Evolutionary conservation across 83 land plant species (phyloP).

Genomic region (Picea mariana): DNA sequence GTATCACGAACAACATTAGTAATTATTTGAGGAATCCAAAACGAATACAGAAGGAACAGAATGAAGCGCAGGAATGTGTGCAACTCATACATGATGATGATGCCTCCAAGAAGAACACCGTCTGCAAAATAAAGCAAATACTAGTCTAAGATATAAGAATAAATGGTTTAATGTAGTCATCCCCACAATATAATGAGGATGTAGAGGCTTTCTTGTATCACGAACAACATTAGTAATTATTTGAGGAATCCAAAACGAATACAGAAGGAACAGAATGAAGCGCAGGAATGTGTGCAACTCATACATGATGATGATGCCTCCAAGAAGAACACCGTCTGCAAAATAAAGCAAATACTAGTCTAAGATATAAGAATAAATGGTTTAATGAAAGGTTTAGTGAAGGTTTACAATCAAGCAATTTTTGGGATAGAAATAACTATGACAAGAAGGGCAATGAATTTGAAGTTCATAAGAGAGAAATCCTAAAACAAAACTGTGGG

Average conservation of each 20-base stretch:
- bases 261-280: slow-evolving; percentile 77
- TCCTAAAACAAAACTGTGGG: background rate
- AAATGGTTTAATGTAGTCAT: slow-evolving; percentile 46
- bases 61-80: slow-evolving; percentile 76
- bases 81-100: slow-evolving; percentile 91
- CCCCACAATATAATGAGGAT: slow-evolving; percentile 93
- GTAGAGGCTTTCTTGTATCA: slow-evolving; percentile 95
- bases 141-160: background rate
- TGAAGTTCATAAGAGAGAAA: background rate
- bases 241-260: slow-evolving; percentile 99
- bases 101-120: slow-evolving; percentile 96
- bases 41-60: slow-evolving; percentile 87
- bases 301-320: slow-evolving; percentile 94
- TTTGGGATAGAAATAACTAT: too few species aligned
- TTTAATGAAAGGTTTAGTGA: background rate
- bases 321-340: slow-evolving; percentile 97
- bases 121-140: slow-evolving; percentile 55
- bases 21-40: slow-evolving; percentile 98
- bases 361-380: background rate
- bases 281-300: slow-evolving; percentile 81
- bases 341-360: background rate
- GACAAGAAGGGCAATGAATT: background rate
- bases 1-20: slow-evolving; percentile 86
- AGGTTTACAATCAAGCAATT: too few species aligned
- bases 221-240: slow-evolving; percentile 81